These are phyloP conservation scores for Helianthus tuberosus DNA, from an alignment of 129 eudicot species.

Conservation along the genomic window DNA sequence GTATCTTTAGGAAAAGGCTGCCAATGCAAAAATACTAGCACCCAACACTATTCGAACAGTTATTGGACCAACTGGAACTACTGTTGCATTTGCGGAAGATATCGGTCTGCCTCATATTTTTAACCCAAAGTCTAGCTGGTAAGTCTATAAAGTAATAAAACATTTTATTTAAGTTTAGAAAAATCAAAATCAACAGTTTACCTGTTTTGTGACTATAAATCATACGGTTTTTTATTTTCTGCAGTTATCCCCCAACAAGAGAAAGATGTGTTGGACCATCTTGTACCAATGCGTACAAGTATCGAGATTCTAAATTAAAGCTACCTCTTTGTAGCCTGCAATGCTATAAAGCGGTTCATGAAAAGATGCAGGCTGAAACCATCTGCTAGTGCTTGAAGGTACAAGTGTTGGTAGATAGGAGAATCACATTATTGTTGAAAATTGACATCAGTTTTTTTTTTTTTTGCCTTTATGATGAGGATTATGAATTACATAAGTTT, in stretches of 20 bases:
- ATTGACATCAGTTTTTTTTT: background rate
- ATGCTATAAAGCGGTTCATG: constrained; percentile 89
- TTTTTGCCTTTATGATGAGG: background rate
- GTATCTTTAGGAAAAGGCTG: constrained; percentile 66
- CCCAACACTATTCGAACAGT: constrained; percentile 65
- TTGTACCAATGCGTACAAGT: constrained; percentile 80
- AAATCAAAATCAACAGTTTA: background rate
- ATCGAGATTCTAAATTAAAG: constrained; percentile 80
- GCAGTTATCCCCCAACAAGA: constrained; percentile 90
- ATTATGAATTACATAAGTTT: background rate
- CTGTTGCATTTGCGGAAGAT: constrained; percentile 77
- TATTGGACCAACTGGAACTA: constrained; percentile 82
- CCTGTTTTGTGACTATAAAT: constrained; percentile 13
- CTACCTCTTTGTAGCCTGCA: constrained; percentile 94
- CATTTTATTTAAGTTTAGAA: background rate
- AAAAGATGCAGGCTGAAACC: constrained; percentile 39
- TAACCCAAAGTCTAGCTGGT: constrained; percentile 65
- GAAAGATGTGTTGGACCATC: constrained; percentile 95
- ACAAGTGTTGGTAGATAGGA: constrained; percentile 24
- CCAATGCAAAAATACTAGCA: constrained; percentile 56
- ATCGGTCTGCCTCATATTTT: constrained; percentile 79
- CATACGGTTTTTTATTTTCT: constrained; percentile 2
- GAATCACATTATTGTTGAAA: constrained; percentile 12
- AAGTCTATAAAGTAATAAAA: background rate
- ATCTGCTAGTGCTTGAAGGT: constrained; percentile 36